Evolutionary conservation across 2,329 filamentous ascomycete genomes (phyloP).

Genomic region (Simplicillium sp.): DNA sequence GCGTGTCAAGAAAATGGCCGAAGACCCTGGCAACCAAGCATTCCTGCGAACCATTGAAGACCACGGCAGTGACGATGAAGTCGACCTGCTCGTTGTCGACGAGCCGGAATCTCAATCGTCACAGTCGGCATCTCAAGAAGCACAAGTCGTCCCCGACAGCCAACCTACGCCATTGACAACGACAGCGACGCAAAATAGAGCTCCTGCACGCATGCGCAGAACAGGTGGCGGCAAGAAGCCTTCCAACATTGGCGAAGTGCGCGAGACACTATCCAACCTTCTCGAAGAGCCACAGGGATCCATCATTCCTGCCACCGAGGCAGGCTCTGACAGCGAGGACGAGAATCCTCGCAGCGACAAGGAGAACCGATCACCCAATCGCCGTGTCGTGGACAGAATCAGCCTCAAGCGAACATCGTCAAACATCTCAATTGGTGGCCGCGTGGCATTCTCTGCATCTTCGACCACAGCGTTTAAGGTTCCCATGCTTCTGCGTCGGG

Average conservation of each 20-base stretch:
- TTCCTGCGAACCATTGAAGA: constrained; percentile 90
- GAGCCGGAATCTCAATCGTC: constrained; percentile 26
- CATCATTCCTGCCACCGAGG: constrained; percentile 34
- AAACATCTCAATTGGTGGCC: constrained; percentile 18
- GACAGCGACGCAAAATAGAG: constrained; percentile 33
- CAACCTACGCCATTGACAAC: constrained; percentile 33
- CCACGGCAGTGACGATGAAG: constrained; percentile 62
- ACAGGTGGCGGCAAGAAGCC: constrained; percentile 57
- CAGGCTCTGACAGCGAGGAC: constrained; percentile 29
- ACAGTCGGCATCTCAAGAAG: constrained; percentile 18
- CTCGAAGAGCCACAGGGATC: constrained; percentile 58
- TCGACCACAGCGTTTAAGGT: constrained; percentile 49
- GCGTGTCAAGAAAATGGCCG: constrained; percentile 80
- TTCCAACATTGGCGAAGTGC: constrained; percentile 67
- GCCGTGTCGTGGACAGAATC: constrained; percentile 62
- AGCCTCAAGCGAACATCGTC: constrained; percentile 51
- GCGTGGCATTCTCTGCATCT: constrained; percentile 48
- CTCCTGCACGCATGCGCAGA: constrained; percentile 52
- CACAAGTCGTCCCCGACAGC: constrained; percentile 37
- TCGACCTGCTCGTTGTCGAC: constrained; percentile 58
- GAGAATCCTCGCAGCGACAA: constrained; percentile 33
- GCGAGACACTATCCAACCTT: constrained; percentile 73
- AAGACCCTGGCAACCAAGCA: constrained; percentile 79
- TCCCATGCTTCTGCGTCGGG: constrained; percentile 61
- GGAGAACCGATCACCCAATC: constrained; percentile 34